Evolutionary conservation across 1,284 basidiomycete species (phyloP).

Genomic region (Pyrrhoderma noxium): DNA sequence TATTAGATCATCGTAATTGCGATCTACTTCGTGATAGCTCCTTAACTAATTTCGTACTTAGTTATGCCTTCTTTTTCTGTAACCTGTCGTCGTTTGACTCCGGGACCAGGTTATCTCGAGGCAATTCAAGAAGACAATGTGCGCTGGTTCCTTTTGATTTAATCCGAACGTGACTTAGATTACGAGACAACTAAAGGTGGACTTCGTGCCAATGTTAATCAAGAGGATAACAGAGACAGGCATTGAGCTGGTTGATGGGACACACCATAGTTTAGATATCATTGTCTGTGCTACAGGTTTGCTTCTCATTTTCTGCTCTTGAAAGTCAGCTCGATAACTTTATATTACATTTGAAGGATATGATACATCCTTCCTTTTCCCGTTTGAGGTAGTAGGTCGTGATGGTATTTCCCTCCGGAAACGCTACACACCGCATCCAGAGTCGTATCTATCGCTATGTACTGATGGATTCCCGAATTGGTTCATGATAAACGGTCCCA

Average conservation of each 20-base stretch:
- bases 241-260: conserved; percentile 48
- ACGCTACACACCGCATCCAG: conserved; percentile 45
- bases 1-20: conserved; percentile 44
- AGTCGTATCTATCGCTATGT: conserved; percentile 46
- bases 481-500: conserved; percentile 50
- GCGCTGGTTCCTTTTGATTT: conserved; percentile 13
- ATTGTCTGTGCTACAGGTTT: conserved; percentile 52
- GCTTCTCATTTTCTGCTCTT: neutral
- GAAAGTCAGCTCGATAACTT: neutral
- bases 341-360: conserved; percentile 34
- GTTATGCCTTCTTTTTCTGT: conserved; percentile 54
- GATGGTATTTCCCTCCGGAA: conserved; percentile 40
- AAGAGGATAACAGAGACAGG: conserved; percentile 44
- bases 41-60: conserved; percentile 20
- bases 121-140: conserved; percentile 55
- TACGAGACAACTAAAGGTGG: conserved; percentile 32
- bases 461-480: conserved; percentile 59
- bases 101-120: conserved; percentile 59
- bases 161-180: neutral
- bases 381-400: conserved; percentile 47
- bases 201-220: conserved; percentile 46
- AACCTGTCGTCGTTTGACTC: conserved; percentile 53
- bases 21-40: neutral
- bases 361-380: conserved; percentile 43
- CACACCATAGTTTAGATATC: conserved; percentile 46